Evolutionary conservation across 176 grass and related monocot genomes (phyloP), one percentile per base, ranked within the genome.

Genomic region (Zoysia japonica): DNA sequence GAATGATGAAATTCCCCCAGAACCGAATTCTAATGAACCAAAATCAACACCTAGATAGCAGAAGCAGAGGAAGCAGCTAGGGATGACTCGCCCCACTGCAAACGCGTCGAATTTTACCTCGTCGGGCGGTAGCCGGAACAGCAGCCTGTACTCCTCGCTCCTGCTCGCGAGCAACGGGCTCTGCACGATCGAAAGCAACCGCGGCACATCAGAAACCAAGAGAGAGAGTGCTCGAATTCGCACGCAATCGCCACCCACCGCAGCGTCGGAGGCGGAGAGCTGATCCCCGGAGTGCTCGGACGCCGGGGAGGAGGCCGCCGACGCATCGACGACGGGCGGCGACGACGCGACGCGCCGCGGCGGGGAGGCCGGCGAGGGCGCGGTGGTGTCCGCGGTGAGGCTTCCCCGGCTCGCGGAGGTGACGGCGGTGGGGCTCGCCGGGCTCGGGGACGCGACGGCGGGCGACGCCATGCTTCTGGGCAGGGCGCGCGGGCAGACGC

Each of bases 111-210:
- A 80, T 91, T 72, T 91, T 72, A 99, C 96, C 96, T 99, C 96
- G 65, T 93, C 90, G 20, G 80, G 38, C 46, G 96, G 92, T 49
- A 99, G 79, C 14, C 89, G 87, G 76, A 99, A 99, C 66, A 99
- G 87, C 41, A 99, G 84, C 71, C 86, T 86, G 82, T 99, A 99
- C 72, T 99, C 96, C 82, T 96, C 96, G 88, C 96, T 99, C 82
- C 90, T 83, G 66, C 60, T 91, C 41, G 88, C 76, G 13, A 91
- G 77, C 66, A 82, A 42, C 51, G 74, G 86, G 81, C 78, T 86
- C 92, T 85, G 86, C 54, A 81, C 50, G 61, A 74, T 11, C 44
- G 75, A 68, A 79, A 67, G 14, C 64, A 73, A 78, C 63, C 65
- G 11, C 51, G 39, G 43, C 28, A 47, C 65, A 47, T 83, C 35